Evolutionary conservation across 805 yeast genomes (phyloP).

Genomic region (Metschnikowia borealis): DNA sequence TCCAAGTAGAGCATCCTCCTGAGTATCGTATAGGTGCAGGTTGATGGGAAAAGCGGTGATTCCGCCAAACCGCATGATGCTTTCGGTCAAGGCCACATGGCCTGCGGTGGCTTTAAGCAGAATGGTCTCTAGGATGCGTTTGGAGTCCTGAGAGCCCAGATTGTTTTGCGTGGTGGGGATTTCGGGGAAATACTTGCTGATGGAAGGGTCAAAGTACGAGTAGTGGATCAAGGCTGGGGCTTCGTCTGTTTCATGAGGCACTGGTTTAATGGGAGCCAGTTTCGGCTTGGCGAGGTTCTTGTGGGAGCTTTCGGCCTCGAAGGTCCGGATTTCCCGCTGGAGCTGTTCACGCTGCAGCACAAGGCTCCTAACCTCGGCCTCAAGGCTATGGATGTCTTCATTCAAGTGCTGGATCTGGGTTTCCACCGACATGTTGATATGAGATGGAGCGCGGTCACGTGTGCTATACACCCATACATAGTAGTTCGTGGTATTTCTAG

Average conservation of each 20-base stretch:
- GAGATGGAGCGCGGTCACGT: not conserved
- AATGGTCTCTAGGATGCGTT: constrained; percentile 10
- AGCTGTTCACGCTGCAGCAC: constrained; percentile 10
- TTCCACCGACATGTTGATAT: constrained; percentile 8
- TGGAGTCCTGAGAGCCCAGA: not conserved
- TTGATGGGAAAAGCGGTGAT: constrained; percentile 50
- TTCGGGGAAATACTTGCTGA: constrained; percentile 13
- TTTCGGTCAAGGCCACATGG: constrained; percentile 34
- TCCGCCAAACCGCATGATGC: constrained; percentile 46
- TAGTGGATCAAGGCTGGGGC: constrained; percentile 16
- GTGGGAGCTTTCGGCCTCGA: constrained; percentile 14
- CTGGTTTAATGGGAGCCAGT: not conserved
- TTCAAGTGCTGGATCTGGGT: constrained; percentile 9
- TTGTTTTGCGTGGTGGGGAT: not conserved
- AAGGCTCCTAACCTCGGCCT: constrained; percentile 11
- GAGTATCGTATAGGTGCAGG: constrained; percentile 24
- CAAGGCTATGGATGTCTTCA: constrained; percentile 12
- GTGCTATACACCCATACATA: not conserved
- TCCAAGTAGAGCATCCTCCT: constrained; percentile 37
- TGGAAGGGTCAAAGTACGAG: constrained; percentile 17
- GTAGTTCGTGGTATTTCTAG: no score
- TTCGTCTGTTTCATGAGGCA: constrained; percentile 9
- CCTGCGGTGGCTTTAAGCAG: constrained; percentile 11
- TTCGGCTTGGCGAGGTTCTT: constrained; percentile 10
- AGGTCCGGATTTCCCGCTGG: constrained; percentile 11